phyloP scores from a whole-genome alignment of 1,139 yeast species.

The Magnusiomyces fungicola region DNA sequence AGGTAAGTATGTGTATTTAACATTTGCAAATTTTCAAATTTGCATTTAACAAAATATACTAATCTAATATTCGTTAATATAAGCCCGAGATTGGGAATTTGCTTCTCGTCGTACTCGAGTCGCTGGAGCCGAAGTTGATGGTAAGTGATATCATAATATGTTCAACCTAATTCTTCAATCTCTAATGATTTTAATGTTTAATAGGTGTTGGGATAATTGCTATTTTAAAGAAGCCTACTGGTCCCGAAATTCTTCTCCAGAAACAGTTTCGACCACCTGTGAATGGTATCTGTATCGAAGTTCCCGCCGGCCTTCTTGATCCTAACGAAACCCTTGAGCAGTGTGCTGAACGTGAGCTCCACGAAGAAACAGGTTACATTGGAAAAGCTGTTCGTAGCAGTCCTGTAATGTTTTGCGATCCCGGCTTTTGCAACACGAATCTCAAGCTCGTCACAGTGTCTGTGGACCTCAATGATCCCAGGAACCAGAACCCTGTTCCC shows the following conservation, averaged over 20 bases:
- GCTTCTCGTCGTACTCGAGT: conserved; percentile 79
- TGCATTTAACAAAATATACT: neutral
- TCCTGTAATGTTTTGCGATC: conserved; percentile 70
- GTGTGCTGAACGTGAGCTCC: conserved; percentile 80
- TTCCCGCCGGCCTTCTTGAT: conserved; percentile 93
- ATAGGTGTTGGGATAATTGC: conserved; percentile 70
- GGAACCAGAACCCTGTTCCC: conserved; percentile 62
- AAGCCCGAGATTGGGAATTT: conserved; percentile 76
- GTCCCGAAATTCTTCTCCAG: conserved; percentile 61
- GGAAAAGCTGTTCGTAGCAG: conserved; percentile 43
- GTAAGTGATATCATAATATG: conserved; percentile 26
- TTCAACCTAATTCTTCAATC: neutral
- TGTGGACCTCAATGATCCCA: conserved; percentile 58
- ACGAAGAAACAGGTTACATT: conserved; percentile 87
- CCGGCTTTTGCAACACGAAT: conserved; percentile 91
- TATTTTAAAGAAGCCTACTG: conserved; percentile 45
- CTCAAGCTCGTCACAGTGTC: conserved; percentile 71
- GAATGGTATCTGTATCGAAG: conserved; percentile 77
- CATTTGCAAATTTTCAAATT: neutral
- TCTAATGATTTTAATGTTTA: neutral
- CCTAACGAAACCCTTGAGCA: conserved; percentile 68
- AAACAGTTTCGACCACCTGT: conserved; percentile 93
- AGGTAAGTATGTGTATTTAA: conserved; percentile 15
- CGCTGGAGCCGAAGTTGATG: conserved; percentile 61
- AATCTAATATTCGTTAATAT: neutral